Evolutionary conservation across 805 yeast genomes (phyloP).

Genomic region (Metschnikowia drakensbergensis): DNA sequence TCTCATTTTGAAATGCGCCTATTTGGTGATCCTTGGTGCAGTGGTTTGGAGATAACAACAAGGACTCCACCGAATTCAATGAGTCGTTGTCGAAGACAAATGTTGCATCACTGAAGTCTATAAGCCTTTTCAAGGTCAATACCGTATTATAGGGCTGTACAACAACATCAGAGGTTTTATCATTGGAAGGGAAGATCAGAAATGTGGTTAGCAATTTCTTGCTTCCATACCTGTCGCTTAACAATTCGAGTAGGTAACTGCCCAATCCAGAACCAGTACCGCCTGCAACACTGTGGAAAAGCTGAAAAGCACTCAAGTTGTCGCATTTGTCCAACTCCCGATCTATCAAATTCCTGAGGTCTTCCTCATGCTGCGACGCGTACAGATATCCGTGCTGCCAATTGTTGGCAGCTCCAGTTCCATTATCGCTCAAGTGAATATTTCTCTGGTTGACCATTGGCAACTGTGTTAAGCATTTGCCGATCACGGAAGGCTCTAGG

Average conservation of each 20-base stretch:
- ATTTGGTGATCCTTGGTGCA: constrained; percentile 13
- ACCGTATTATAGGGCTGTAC: constrained; percentile 95
- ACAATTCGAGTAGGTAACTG: constrained; percentile 67
- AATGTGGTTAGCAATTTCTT: constrained; percentile 82
- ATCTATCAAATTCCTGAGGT: constrained; percentile 78
- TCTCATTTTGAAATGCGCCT: constrained; percentile 66
- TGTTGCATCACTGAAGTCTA: constrained; percentile 80
- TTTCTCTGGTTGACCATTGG: constrained; percentile 81
- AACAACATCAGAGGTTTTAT: constrained; percentile 85
- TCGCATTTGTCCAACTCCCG: constrained; percentile 90
- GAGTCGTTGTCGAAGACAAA: constrained; percentile 93
- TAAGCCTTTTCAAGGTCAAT: constrained; percentile 73
- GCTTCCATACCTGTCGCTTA: constrained; percentile 72
- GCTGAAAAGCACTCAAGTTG: constrained; percentile 82
- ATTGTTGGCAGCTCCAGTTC: constrained; percentile 93
- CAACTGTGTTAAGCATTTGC: constrained; percentile 49
- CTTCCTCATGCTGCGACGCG: constrained; percentile 66
- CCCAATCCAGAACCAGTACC: constrained; percentile 99
- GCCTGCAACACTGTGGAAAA: constrained; percentile 94
- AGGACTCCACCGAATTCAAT: constrained; percentile 64
- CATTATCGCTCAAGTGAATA: constrained; percentile 71
- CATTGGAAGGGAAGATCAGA: constrained; percentile 80
- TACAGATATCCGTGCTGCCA: constrained; percentile 90
- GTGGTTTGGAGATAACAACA: constrained; percentile 19
- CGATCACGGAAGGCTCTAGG: constrained; percentile 84